Evolutionary conservation across 768 basidiomycete species (phyloP).

Genomic region (Mycena leptocephala): DNA sequence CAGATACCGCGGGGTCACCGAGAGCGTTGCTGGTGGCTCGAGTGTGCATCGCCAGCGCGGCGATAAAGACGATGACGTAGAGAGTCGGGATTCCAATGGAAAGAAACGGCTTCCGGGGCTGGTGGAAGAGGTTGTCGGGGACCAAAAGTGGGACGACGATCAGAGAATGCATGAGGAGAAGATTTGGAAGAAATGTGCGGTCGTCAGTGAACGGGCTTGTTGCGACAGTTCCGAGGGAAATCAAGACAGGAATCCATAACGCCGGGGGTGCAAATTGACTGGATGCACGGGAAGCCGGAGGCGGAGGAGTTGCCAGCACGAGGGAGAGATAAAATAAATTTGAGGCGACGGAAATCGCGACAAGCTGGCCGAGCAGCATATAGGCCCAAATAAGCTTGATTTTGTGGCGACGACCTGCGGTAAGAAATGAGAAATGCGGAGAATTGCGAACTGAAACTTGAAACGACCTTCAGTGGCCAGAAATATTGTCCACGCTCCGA

Average conservation of each 20-base stretch:
- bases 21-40: slow-evolving; percentile 48
- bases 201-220: slow-evolving; percentile 60
- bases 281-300: neutral
- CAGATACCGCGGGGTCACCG: slow-evolving; percentile 36
- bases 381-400: slow-evolving; percentile 75
- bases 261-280: slow-evolving; percentile 36
- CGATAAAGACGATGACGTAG: slow-evolving; percentile 54
- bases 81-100: slow-evolving; percentile 49
- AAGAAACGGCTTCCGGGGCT: slow-evolving; percentile 20
- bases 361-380: slow-evolving; percentile 82
- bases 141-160: slow-evolving; percentile 68
- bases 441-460: too few relatives aligned
- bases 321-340: slow-evolving; percentile 75
- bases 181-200: slow-evolving; percentile 69
- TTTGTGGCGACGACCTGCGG: slow-evolving; percentile 52
- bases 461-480: slow-evolving; percentile 62
- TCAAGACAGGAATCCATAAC: slow-evolving; percentile 61
- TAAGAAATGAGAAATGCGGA: neutral
- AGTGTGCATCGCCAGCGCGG: slow-evolving; percentile 53
- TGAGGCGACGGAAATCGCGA: slow-evolving; percentile 79
- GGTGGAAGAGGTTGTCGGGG: slow-evolving; percentile 28
- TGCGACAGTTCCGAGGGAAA: slow-evolving; percentile 63
- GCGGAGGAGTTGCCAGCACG: slow-evolving; percentile 50
- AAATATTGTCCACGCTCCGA: slow-evolving; percentile 70
- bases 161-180: slow-evolving; percentile 74